phyloP scores from a whole-genome alignment of 2,329 filamentous ascomycete genomes.

The Phialophora macrospora region DNA sequence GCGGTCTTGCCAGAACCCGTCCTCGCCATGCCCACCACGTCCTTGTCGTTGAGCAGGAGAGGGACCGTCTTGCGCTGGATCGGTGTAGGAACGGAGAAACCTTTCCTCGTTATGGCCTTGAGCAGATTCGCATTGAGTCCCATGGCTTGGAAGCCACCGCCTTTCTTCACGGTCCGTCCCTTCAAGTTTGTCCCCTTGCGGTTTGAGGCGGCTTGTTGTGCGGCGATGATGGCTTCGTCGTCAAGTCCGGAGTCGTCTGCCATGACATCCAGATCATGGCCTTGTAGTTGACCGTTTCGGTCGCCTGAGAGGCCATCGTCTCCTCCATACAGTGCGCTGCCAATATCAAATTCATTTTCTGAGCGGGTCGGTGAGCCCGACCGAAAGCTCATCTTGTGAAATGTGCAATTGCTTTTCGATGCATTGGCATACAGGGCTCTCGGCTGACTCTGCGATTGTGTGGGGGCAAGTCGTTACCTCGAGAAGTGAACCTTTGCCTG shows the following conservation, averaged over 20 bases:
- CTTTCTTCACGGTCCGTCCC: constrained; percentile 87
- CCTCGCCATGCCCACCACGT: constrained; percentile 98
- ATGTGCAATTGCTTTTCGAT: not conserved
- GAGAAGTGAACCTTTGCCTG: constrained; percentile 20
- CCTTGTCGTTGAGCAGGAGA: constrained; percentile 82
- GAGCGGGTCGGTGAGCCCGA: constrained; percentile 80
- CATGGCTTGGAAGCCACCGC: constrained; percentile 96
- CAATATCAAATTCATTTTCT: constrained; percentile 90
- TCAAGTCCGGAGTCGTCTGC: constrained; percentile 60
- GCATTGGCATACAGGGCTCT: not conserved
- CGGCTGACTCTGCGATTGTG: not conserved
- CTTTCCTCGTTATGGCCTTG: constrained; percentile 90
- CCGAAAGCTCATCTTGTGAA: constrained; percentile 28
- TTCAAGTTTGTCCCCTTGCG: constrained; percentile 82
- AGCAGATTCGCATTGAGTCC: constrained; percentile 80
- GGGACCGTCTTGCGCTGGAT: constrained; percentile 98
- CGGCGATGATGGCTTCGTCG: constrained; percentile 89
- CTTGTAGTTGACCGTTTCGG: constrained; percentile 40
- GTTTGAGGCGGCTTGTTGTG: constrained; percentile 84
- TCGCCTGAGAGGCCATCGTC: constrained; percentile 50
- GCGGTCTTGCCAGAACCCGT: constrained; percentile 99
- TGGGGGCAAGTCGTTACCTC: not conserved
- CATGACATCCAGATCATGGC: constrained; percentile 45
- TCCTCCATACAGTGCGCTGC: constrained; percentile 72
- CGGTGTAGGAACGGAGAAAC: constrained; percentile 92